These are phyloP conservation scores for Entomortierella parvispora DNA, from an alignment of 192 early-diverging fungal species.

Conservation along the genomic window DNA sequence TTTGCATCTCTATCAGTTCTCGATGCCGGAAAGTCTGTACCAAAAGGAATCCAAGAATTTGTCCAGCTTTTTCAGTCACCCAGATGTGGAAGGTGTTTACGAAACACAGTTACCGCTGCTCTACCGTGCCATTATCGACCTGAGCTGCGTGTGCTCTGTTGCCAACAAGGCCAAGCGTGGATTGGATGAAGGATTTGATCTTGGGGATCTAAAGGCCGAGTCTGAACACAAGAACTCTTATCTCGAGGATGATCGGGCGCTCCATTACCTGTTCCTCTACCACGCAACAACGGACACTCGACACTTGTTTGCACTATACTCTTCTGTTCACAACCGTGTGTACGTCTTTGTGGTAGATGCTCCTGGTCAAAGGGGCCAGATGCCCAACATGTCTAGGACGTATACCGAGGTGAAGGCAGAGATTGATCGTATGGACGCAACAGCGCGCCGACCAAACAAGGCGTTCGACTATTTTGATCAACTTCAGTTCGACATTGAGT, in stretches of 20 bases:
- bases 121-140: conserved; percentile 81
- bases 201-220: conserved; percentile 56
- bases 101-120: conserved; percentile 88
- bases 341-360: conserved; percentile 83
- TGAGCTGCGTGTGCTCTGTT: conserved; percentile 73
- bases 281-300: conserved; percentile 71
- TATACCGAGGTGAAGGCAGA: conserved; percentile 69
- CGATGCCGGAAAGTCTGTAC: conserved; percentile 85
- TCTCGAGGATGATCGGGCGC: conserved; percentile 37
- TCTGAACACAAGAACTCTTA: conserved; percentile 41
- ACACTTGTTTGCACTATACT: conserved; percentile 77
- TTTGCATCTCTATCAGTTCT: conserved; percentile 81
- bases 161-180: conserved; percentile 20
- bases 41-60: conserved; percentile 77
- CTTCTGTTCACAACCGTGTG: conserved; percentile 63
- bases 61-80: conserved; percentile 84
- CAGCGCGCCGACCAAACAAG: conserved; percentile 42
- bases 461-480: conserved; percentile 61
- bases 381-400: conserved; percentile 51
- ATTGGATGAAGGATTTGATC: conserved; percentile 59
- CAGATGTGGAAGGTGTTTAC: conserved; percentile 92
- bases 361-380: conserved; percentile 42
- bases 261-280: conserved; percentile 81
- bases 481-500: conserved; percentile 62
- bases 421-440: conserved; percentile 37